Percentiles rank a stretch among this genome's conserved stretches.
These are phyloP conservation scores for Nemania sp. DNA, from an alignment of 2,329 filamentous ascomycete species.

Conservation along the genomic window DNA sequence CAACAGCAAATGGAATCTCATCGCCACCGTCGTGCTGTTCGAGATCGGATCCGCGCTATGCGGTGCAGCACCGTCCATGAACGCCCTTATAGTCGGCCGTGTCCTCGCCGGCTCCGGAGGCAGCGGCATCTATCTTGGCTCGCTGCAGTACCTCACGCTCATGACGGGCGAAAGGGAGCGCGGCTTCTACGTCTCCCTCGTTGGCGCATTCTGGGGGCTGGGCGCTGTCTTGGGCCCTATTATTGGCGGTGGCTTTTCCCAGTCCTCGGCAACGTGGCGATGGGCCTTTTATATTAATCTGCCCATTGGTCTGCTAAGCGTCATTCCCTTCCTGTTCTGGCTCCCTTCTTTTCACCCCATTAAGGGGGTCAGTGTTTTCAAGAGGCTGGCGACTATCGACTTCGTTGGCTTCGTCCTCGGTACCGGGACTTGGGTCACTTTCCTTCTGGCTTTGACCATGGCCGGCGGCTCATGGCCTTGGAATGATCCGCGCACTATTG, in stretches of 20 bases:
- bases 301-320: constrained; percentile 35
- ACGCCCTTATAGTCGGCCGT: constrained; percentile 32
- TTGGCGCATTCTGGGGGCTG: constrained; percentile 42
- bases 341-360: constrained; percentile 31
- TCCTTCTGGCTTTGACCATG: constrained; percentile 6
- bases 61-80: constrained; percentile 31
- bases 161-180: constrained; percentile 39
- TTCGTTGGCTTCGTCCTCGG: constrained; percentile 33
- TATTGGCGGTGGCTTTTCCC: constrained; percentile 50
- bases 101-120: constrained; percentile 19
- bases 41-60: constrained; percentile 43
- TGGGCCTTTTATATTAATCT: constrained; percentile 60
- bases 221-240: constrained; percentile 48
- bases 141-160: constrained; percentile 36
- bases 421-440: not conserved
- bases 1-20: constrained; percentile 46
- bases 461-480: constrained; percentile 13
- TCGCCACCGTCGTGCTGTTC: constrained; percentile 29
- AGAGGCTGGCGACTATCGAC: constrained; percentile 46
- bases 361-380: constrained; percentile 41
- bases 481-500: constrained; percentile 9
- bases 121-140: constrained; percentile 34
- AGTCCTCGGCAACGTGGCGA: constrained; percentile 48
- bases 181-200: constrained; percentile 38
- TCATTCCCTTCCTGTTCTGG: constrained; percentile 42